Conservation (phyloP, 169 alveolate species). For the Plasmodium sp. region DNA sequence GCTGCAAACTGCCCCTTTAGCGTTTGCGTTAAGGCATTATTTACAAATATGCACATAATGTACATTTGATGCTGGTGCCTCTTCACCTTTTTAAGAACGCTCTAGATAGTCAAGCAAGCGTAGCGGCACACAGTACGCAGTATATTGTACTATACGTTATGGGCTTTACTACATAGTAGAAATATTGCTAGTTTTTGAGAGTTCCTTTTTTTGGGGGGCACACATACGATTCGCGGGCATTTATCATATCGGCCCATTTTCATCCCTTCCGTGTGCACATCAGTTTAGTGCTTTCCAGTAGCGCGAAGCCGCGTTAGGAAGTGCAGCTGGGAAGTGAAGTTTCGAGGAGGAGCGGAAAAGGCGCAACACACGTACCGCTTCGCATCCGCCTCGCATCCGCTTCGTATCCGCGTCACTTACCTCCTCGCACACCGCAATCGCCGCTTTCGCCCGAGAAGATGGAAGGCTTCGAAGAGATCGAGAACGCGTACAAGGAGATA, state of each 20-base stretch:
- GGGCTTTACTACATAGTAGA: background rate
- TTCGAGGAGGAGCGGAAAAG: background rate
- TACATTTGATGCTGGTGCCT: background rate
- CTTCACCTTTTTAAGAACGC: background rate
- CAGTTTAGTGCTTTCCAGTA: background rate
- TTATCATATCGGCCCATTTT: background rate
- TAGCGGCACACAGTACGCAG: background rate
- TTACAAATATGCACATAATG: background rate
- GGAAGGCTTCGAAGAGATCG: constrained; percentile 65
- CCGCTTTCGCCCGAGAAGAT: background rate
- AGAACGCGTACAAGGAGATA: constrained; percentile 58
- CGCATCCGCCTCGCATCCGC: background rate
- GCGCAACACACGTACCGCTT: background rate
- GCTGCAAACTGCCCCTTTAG: background rate
- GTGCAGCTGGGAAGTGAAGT: background rate
- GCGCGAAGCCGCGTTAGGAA: background rate
- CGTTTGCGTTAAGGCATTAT: background rate
- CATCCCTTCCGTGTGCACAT: background rate
- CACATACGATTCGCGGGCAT: background rate
- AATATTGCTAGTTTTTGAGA: background rate
- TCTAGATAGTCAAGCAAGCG: background rate
- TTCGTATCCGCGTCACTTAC: background rate
- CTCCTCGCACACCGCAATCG: background rate
- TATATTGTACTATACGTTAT: background rate
- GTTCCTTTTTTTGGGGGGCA: background rate